A percentile compares a stretch with the other conserved stretches of the same genome.
These are phyloP conservation scores for Beauveria sp. DNA, from an alignment of 2,329 filamentous ascomycete genomes.

Conservation along the genomic window DNA sequence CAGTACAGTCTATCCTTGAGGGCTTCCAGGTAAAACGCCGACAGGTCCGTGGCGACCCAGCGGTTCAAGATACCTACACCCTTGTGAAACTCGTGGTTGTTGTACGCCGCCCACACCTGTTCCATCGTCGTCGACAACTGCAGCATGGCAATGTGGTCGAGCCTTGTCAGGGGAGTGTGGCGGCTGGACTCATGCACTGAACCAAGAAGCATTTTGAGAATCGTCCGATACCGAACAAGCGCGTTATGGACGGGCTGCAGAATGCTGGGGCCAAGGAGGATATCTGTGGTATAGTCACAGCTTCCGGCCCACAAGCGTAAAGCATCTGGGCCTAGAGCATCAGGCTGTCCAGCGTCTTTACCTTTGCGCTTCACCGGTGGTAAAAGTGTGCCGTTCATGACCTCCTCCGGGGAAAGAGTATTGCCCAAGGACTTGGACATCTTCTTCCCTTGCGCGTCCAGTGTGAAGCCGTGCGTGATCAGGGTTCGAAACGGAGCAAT, in stretches of 20 bases:
- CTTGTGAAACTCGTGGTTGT: constrained; percentile 74
- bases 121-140: constrained; percentile 61
- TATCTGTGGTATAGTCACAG: constrained; percentile 84
- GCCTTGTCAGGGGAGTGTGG: constrained; percentile 43
- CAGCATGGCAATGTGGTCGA: constrained; percentile 69
- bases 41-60: constrained; percentile 78
- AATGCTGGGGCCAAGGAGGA: constrained; percentile 71
- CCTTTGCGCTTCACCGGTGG: constrained; percentile 58
- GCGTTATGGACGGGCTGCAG: constrained; percentile 69
- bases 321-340: constrained; percentile 77
- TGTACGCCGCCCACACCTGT: constrained; percentile 57
- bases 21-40: constrained; percentile 88
- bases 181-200: constrained; percentile 52
- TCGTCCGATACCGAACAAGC: constrained; percentile 81
- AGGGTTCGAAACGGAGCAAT: constrained; percentile 72
- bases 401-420: constrained; percentile 68
- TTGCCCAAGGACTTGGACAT: constrained; percentile 99
- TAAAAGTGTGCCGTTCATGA: constrained; percentile 76
- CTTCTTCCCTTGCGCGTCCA: constrained; percentile 86
- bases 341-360: constrained; percentile 42
- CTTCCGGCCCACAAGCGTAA: constrained; percentile 86
- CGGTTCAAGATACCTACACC: constrained; percentile 66
- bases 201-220: constrained; percentile 84
- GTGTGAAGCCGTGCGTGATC: constrained; percentile 92
- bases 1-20: constrained; percentile 91